phyloP scores from a whole-genome alignment of 441 rosid genomes.

The Caryocar brasiliense region DNA sequence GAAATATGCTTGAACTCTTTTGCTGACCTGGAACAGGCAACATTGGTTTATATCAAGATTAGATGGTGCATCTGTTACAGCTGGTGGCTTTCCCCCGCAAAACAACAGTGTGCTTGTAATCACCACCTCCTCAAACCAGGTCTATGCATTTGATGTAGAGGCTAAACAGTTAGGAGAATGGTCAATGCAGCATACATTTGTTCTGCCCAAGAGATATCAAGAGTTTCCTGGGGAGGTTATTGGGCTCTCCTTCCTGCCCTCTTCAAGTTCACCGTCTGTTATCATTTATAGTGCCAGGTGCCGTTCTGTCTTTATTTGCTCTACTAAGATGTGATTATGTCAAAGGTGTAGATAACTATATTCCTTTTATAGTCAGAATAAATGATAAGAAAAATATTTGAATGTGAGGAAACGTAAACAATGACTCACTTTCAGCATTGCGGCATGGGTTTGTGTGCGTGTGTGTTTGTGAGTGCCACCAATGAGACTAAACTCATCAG shows the following conservation, averaged over 20 bases:
- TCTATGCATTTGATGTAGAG: constrained; percentile 79
- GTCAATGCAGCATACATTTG: constrained; percentile 48
- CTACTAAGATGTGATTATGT: not conserved
- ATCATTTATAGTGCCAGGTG: constrained; percentile 90
- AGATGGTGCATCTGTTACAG: constrained; percentile 86
- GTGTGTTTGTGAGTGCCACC: too few species aligned
- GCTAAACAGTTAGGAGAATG: constrained; percentile 82
- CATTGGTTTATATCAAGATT: constrained; percentile 93
- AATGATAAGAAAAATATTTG: too few species aligned
- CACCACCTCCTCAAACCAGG: constrained; percentile 74
- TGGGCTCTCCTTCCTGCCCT: constrained; percentile 77
- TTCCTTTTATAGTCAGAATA: too few species aligned
- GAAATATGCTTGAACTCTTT: too few species aligned
- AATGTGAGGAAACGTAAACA: too few species aligned
- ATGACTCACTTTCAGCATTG: too few species aligned
- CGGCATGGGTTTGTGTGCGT: too few species aligned
- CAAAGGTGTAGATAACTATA: not conserved
- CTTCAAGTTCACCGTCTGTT: constrained; percentile 47
- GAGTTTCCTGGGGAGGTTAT: constrained; percentile 93
- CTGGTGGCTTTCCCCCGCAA: constrained; percentile 81
- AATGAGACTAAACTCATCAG: too few species aligned
- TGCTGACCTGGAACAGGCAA: constrained; percentile 47
- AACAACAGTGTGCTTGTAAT: constrained; percentile 59
- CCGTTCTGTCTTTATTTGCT: not conserved
- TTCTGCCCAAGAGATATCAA: constrained; percentile 61